Conservation (phyloP, 129 eudicot genomes). For the Daucus carota region DNA sequence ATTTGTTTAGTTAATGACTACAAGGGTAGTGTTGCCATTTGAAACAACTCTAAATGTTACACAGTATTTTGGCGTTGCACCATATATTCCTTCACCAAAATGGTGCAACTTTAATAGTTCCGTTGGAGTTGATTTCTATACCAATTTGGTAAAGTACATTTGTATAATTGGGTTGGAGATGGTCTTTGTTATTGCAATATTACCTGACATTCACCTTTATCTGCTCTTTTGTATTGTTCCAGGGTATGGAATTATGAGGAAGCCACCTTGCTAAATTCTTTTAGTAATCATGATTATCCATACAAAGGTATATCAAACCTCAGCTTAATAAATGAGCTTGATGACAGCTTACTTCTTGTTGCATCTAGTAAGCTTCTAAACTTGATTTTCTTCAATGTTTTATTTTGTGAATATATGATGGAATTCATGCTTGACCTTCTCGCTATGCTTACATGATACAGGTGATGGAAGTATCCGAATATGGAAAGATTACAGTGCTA, state of each 20-base stretch:
- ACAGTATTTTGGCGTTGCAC: too few relatives aligned
- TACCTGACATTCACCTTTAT: not conserved
- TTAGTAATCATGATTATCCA: constrained; percentile 68
- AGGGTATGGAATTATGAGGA: constrained; percentile 98
- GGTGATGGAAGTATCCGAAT: constrained; percentile 90
- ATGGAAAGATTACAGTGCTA: constrained; percentile 72
- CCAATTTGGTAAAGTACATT: too few relatives aligned
- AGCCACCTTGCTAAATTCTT: constrained; percentile 72
- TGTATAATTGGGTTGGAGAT: too few relatives aligned
- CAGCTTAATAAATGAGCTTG: constrained; percentile 82
- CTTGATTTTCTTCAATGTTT: not conserved
- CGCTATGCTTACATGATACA: constrained; percentile 15
- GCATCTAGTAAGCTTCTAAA: constrained; percentile 58
- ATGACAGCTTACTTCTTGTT: constrained; percentile 87
- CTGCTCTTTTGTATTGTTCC: not conserved
- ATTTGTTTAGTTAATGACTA: too few relatives aligned
- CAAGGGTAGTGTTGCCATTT: too few relatives aligned
- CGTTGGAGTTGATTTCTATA: too few relatives aligned
- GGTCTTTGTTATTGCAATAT: not conserved
- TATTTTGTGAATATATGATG: not conserved
- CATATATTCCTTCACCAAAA: too few relatives aligned
- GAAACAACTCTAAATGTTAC: too few relatives aligned
- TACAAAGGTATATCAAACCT: constrained; percentile 90
- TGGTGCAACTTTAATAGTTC: too few relatives aligned
- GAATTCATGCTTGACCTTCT: constrained; percentile 5